A percentile compares a stretch with the other conserved stretches of the same genome.
These are phyloP conservation scores for Cyclotella cryptica DNA, from an alignment of 108 stramenopile genomes.

Conservation along the genomic window DNA sequence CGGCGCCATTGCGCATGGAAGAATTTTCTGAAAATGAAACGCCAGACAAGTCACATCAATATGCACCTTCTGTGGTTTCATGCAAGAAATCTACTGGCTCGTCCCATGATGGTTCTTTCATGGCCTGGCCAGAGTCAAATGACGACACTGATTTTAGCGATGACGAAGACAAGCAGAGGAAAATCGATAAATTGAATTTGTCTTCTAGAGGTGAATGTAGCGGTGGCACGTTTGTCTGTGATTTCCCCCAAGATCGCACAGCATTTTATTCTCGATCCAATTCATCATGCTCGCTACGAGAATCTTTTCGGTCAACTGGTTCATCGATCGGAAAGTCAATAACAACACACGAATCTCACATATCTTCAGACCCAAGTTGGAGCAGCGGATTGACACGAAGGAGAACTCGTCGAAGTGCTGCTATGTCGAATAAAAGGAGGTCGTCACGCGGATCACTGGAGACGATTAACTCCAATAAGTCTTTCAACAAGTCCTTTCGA, in stretches of 20 bases:
- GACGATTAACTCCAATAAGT: background rate
- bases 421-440: background rate
- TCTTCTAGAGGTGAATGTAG: background rate
- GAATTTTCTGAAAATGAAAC: no score
- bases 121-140: constrained; percentile 13
- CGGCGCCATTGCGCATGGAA: no score
- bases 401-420: no score
- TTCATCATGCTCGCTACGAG: background rate
- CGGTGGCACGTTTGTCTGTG: background rate
- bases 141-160: background rate
- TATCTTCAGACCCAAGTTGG: background rate
- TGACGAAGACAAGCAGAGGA: background rate
- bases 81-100: background rate
- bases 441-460: background rate
- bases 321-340: background rate
- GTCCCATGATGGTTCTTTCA: constrained; percentile 4
- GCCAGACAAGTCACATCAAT: no score
- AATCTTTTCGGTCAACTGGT: background rate
- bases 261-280: background rate
- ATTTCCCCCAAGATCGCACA: background rate
- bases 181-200: background rate
- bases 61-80: no score
- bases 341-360: background rate
- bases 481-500: background rate
- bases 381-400: background rate